Evolutionary conservation across 2,329 filamentous ascomycete species (phyloP).

Genomic region (Penicillium sp.): DNA sequence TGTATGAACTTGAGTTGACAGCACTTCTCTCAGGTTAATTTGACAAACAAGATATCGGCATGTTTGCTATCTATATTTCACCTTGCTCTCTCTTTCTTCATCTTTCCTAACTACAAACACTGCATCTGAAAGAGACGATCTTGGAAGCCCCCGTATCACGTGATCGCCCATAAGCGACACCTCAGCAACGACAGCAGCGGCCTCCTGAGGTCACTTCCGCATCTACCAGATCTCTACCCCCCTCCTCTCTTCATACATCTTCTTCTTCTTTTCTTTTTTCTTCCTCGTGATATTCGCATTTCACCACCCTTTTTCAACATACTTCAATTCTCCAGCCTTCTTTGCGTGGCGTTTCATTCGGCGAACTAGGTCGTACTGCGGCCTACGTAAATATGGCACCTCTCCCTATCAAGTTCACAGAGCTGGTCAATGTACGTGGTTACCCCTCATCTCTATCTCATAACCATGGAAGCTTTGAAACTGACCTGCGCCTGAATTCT

Average conservation of each 20-base stretch:
- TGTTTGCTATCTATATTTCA: neutral
- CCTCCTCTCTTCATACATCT: conserved; percentile 19
- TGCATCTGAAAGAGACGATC: neutral
- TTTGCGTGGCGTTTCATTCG: conserved; percentile 42
- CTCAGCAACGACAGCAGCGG: conserved; percentile 41
- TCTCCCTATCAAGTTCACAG: conserved; percentile 89
- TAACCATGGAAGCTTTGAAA: conserved; percentile 32
- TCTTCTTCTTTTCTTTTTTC: conserved; percentile 20
- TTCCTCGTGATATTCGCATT: conserved; percentile 16
- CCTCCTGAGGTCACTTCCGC: conserved; percentile 45
- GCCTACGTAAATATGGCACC: conserved; percentile 55
- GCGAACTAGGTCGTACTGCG: conserved; percentile 45
- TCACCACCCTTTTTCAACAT: conserved; percentile 15
- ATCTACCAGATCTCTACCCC: conserved; percentile 30
- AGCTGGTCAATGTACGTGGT: conserved; percentile 72
- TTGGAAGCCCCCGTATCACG: conserved; percentile 31
- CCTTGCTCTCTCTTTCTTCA: neutral
- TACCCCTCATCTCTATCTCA: conserved; percentile 32
- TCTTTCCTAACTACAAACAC: neutral
- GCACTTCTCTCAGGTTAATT: neutral
- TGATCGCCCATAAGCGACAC: conserved; percentile 41
- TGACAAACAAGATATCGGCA: neutral
- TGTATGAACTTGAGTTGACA: neutral
- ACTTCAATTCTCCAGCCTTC: conserved; percentile 27
- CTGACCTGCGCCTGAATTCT: conserved; percentile 28